Evolutionary conservation across 73 alveolate species (phyloP).

Genomic region (Tetrahymena thermophila): DNA sequence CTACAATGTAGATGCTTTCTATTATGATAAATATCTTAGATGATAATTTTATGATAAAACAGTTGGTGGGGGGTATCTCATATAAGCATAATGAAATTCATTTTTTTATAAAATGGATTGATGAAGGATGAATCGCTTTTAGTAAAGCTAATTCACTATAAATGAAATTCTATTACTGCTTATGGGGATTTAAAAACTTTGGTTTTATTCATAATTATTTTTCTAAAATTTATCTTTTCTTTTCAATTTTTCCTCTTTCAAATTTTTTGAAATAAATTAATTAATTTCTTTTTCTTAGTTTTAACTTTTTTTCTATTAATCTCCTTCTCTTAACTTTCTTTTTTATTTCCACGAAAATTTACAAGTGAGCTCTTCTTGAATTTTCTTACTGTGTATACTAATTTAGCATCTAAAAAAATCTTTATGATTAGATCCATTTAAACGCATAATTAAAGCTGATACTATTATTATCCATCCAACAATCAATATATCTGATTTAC

Average conservation of each 20-base stretch:
- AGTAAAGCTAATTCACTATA: neutral
- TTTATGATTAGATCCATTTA: neutral
- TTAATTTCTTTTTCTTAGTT: too few relatives aligned
- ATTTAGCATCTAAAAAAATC: neutral
- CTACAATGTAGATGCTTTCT: neutral
- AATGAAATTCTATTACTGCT: neutral
- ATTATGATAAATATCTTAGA: neutral
- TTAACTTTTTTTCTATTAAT: too few relatives aligned
- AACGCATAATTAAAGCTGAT: neutral
- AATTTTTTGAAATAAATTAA: too few relatives aligned
- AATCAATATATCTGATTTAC: neutral
- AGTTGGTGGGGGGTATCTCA: neutral
- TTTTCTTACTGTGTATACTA: neutral
- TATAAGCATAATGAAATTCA: neutral
- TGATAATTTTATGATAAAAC: neutral
- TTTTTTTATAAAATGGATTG: neutral
- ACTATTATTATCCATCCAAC: neutral
- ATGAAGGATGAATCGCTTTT: neutral
- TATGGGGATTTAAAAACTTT: neutral
- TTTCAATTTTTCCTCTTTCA: neutral
- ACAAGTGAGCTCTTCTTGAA: neutral
- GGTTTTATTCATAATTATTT: neutral
- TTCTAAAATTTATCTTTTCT: neutral
- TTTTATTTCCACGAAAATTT: neutral
- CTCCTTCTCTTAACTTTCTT: neutral